Evolutionary conservation across 768 basidiomycete species (phyloP), one percentile per base, ranked within the genome.

Genomic region (Termitomyces sp.): DNA sequence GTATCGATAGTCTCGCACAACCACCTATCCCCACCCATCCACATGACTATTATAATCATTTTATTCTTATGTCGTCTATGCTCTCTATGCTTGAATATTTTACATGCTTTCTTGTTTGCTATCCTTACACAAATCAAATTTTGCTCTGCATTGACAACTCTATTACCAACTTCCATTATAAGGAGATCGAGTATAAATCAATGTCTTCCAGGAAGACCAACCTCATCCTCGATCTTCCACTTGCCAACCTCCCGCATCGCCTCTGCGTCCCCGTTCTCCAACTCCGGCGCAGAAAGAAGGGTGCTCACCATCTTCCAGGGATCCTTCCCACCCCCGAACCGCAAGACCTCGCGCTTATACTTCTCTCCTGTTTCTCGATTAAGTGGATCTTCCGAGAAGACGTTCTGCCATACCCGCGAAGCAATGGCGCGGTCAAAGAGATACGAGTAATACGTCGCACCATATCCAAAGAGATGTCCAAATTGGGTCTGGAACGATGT

Each of bases 401-500:
- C 75, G 10, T 84, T 81, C 10, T 76, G 71, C 90, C 93, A 99
- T 0, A 98, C 88, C n/a, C 89, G 82, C 6, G 91, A 91, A 0
- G 97, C 96, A 58, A 99, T 97, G 4, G 94, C 94, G 5, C 95
- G 86, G 64, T 98, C 97, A 63, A 99, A 95, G 13, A 98, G 80
- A 68, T 99, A 99, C 3, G 94, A 95, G 66, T 99, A 99, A 69
- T 99, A 99, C 0, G 94, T 97, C 14, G 96, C 95, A 5, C 96
- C 95, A 65, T 99, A 99, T 2, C 95, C 94, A 67, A 89, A 95
- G 5, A 99, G 75, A 69, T 99, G 97, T 0, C 92, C 91, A 63
- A 99, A 99, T 65, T 95, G 93, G 0, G 94, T 94, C 67, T 98
- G 97, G 79, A 94, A 95, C 0, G 92, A 88, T 0, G 95, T 98